These are phyloP conservation scores for Amoeboaphelidium protococcarum DNA, from an alignment of 371 early-diverging fungal genomes.

Conservation along the genomic window DNA sequence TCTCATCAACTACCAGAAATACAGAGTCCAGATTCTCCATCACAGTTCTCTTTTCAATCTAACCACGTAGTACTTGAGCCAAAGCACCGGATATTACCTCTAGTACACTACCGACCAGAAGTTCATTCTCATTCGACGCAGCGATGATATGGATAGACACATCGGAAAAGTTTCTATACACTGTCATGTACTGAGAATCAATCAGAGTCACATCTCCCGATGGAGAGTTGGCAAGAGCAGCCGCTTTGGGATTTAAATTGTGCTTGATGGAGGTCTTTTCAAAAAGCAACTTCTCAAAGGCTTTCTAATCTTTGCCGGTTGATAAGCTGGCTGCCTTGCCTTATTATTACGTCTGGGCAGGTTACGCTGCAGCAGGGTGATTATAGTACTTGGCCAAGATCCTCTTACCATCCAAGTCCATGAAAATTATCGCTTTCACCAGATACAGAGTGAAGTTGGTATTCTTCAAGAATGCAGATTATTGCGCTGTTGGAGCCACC, in stretches of 20 bases:
- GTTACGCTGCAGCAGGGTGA: constrained; percentile 9
- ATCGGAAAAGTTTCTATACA: constrained; percentile 58
- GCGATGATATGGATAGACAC: constrained; percentile 75
- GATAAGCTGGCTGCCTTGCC: constrained; percentile 14
- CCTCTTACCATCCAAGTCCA: constrained; percentile 37
- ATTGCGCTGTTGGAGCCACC: too few relatives aligned
- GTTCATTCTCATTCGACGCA: constrained; percentile 73
- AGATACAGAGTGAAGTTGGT: constrained; percentile 35
- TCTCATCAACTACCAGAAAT: constrained; percentile 72
- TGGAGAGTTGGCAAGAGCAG: not conserved
- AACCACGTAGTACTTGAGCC: constrained; percentile 52
- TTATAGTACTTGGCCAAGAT: constrained; percentile 75
- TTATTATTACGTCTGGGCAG: constrained; percentile 2
- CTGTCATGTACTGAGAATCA: constrained; percentile 62
- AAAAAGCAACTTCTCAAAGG: constrained; percentile 70
- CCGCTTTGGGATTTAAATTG: not conserved
- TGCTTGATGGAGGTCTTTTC: constrained; percentile 39
- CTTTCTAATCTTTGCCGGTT: constrained; percentile 55
- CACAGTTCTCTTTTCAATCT: constrained; percentile 66
- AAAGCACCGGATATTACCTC: constrained; percentile 61
- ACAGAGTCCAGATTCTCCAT: constrained; percentile 74
- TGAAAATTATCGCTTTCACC: constrained; percentile 54
- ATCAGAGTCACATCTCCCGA: constrained; percentile 50
- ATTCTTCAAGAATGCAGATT: too few relatives aligned
- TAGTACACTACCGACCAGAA: constrained; percentile 19